phyloP scores from a whole-genome alignment of 352 stramenopile genomes.

The Phytophthora vignae region DNA sequence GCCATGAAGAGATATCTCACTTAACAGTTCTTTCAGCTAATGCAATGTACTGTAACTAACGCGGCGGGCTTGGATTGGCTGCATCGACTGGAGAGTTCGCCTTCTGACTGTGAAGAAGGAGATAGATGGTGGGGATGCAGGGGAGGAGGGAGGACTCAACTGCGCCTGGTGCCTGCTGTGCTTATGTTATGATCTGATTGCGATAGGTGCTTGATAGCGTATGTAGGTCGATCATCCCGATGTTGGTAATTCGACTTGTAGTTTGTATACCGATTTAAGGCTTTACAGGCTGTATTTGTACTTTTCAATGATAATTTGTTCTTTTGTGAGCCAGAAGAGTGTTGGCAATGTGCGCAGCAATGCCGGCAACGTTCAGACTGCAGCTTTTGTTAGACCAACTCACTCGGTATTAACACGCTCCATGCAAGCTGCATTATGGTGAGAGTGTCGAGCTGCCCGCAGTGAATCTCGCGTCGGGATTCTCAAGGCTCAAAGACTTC shows the following conservation, averaged over 20 bases:
- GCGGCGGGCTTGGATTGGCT: slow-evolving; percentile 2
- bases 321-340: no score
- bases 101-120: not conserved
- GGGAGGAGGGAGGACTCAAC: slow-evolving; percentile 13
- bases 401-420: no score
- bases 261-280: slow-evolving; percentile 7
- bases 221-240: not conserved
- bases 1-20: slow-evolving; percentile 14
- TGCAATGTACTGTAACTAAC: not conserved
- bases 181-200: slow-evolving; percentile 18
- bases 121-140: slow-evolving; percentile 28
- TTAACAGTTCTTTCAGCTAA: not conserved
- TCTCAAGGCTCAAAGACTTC: not conserved
- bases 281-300: no score
- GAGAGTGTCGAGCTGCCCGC: not conserved
- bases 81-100: no score
- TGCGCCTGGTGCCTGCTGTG: not conserved
- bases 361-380: no score
- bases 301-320: no score
- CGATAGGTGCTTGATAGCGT: slow-evolving; percentile 4
- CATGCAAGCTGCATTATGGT: not conserved
- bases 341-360: no score
- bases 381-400: no score
- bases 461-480: not conserved
- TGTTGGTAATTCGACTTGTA: slow-evolving; percentile 14